Evolutionary conservation across 1,284 basidiomycete genomes (phyloP).

Genomic region (Moesziomyces globuligerus): DNA sequence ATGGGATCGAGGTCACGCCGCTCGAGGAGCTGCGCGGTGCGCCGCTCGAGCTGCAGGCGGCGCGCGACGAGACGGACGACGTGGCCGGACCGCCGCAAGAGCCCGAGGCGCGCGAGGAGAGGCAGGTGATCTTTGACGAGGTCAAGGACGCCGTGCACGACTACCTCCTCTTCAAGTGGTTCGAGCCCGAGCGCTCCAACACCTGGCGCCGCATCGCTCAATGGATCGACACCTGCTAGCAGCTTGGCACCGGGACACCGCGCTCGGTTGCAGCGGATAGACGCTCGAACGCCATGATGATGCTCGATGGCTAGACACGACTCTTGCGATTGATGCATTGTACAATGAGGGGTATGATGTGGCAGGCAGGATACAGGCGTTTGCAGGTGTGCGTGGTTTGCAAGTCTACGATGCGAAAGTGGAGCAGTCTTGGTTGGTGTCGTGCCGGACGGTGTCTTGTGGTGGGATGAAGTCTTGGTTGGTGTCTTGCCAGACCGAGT

Average conservation of each 20-base stretch:
- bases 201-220: conserved; percentile 55
- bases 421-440: conserved; percentile 26
- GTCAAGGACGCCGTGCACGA: conserved; percentile 61
- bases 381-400: no score
- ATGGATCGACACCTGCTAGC: conserved; percentile 64
- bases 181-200: conserved; percentile 53
- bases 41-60: neutral
- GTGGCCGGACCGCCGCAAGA: conserved; percentile 12
- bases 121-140: conserved; percentile 59
- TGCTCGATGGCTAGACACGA: no score
- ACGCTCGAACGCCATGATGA: no score
- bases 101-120: conserved; percentile 28
- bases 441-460: conserved; percentile 50
- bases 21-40: conserved; percentile 8
- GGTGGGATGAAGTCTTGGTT: no score
- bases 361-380: neutral
- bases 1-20: conserved; percentile 11
- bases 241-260: no score
- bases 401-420: neutral
- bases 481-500: conserved; percentile 2
- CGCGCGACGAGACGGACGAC: neutral
- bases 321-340: no score
- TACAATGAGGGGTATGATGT: neutral
- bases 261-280: no score
- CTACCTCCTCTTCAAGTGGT: conserved; percentile 62